Base-by-base conservation (phyloP, 1,284 basidiomycete genomes). In the Ganoderma sp. region DNA sequence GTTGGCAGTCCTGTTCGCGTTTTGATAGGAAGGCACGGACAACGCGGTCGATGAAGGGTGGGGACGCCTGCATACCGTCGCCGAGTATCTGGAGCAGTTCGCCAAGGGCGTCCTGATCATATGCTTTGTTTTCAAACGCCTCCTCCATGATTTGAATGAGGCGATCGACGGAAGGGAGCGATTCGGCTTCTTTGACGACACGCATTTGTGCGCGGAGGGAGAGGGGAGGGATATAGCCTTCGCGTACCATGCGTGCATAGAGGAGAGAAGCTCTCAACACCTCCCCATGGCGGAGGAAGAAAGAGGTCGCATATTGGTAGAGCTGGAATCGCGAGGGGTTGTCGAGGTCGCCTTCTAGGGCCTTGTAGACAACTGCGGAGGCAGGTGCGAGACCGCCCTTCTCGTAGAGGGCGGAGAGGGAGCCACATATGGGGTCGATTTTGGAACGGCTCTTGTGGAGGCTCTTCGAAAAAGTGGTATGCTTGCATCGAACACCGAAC, bases 41-140 rank as follows among this genome's bases (percentile, higher is more conserved):
- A n/a, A 85, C 71, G 15, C 75, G 74, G 25, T 80, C 77, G 14
- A 84, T 69, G 61, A 81, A 73, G 0, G 73, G 70, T 0, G 79
- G 76, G 0, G 80, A 62, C 2, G 73, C 69, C 2, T 72, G 71
- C 48, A 83, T 71, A 63, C 75, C 71, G 22, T 79, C 70, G 12
- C 82, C 71, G 19, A 87, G 75, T n/a, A 81, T 76, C 59, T 80
- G 73, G 50, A 86, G 68, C 17, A 87, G 76, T 32, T 81, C 78
- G 56, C 81, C 70, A 28, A 88, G 79, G 9, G 78, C 75, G 2
- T 73, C 67, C 54, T 85, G 81, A 32, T 81, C 78, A 67, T 82
- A 85, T 0, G 75, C 73, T 19, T 74, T 67, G 39, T 81, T 72
- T 9, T 71, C 64, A 61, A 85, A 78, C 0, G 81, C 67, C 4